Conservation (phyloP, 2,329 filamentous ascomycete species). For the Penicillium psychrosexuale region DNA sequence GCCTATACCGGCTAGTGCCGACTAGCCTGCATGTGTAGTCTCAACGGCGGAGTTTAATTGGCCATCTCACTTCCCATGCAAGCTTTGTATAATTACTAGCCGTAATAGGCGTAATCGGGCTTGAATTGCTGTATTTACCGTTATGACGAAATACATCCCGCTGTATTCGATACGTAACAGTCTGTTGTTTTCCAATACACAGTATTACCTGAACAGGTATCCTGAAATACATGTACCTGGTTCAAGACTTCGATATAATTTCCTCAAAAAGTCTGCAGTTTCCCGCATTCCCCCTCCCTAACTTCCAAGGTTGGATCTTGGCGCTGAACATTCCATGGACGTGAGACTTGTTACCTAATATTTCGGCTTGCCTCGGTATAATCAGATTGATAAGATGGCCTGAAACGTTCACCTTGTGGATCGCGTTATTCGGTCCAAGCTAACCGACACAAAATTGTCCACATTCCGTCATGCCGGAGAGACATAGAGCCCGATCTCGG, state of each 20-base stretch:
- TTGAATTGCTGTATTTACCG: neutral
- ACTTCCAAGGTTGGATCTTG: neutral
- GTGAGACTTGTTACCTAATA: conserved; percentile 9
- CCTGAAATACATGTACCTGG: neutral
- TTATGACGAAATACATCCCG: neutral
- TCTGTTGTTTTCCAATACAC: neutral
- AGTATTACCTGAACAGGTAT: neutral
- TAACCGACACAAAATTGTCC: neutral
- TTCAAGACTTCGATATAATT: neutral
- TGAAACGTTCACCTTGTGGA: conserved; percentile 1
- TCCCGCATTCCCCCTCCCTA: too few relatives aligned
- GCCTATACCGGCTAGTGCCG: conserved; percentile 1
- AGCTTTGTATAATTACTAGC: neutral
- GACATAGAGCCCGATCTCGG: conserved; percentile 15
- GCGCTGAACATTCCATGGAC: neutral
- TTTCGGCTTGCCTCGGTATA: conserved; percentile 2
- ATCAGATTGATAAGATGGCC: conserved; percentile 13
- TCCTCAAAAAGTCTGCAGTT: neutral
- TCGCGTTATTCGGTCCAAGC: neutral
- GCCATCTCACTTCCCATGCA: neutral
- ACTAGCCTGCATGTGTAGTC: neutral
- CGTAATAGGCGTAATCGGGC: neutral
- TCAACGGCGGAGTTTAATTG: neutral
- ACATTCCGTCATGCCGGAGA: conserved; percentile 1
- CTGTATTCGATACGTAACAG: neutral